phyloP scores from a whole-genome alignment of 2,329 filamentous ascomycete genomes.

The Alternaria novae-zelandiae region DNA sequence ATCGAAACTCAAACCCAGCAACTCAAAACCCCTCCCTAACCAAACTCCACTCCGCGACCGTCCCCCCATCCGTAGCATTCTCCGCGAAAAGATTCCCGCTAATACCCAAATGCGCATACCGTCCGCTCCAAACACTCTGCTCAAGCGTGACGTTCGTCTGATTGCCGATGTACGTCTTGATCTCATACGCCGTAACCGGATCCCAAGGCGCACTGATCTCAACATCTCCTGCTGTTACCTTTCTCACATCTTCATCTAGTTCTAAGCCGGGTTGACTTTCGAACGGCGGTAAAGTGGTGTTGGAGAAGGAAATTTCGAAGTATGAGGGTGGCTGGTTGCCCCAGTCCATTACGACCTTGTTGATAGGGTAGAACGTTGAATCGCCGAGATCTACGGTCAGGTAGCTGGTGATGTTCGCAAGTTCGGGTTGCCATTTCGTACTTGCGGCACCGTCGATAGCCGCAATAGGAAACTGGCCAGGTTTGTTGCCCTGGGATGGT shows the following conservation, averaged over 20 bases:
- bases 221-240: slow-evolving; percentile 33
- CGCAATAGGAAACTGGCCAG: slow-evolving; percentile 72
- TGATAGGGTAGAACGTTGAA: slow-evolving; percentile 50
- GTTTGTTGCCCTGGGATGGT: slow-evolving; percentile 51
- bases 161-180: slow-evolving; percentile 53
- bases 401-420: slow-evolving; percentile 58
- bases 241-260: slow-evolving; percentile 14
- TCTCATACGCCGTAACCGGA: slow-evolving; percentile 39
- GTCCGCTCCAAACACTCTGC: slow-evolving; percentile 50
- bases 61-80: slow-evolving; percentile 52
- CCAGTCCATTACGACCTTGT: slow-evolving; percentile 66
- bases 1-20: background rate
- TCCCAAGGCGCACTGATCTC: slow-evolving; percentile 53
- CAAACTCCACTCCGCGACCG: slow-evolving; percentile 61
- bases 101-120: slow-evolving; percentile 57
- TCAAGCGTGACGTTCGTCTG: slow-evolving; percentile 54
- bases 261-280: background rate
- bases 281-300: slow-evolving; percentile 48
- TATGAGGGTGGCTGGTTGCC: slow-evolving; percentile 61
- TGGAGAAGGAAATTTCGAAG: slow-evolving; percentile 63
- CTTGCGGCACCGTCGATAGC: slow-evolving; percentile 70
- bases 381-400: slow-evolving; percentile 62
- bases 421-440: slow-evolving; percentile 70
- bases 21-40: slow-evolving; percentile 24
- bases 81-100: slow-evolving; percentile 53